phyloP scores from a whole-genome alignment of 345 rosid genomes.

The Acer saccharum region DNA sequence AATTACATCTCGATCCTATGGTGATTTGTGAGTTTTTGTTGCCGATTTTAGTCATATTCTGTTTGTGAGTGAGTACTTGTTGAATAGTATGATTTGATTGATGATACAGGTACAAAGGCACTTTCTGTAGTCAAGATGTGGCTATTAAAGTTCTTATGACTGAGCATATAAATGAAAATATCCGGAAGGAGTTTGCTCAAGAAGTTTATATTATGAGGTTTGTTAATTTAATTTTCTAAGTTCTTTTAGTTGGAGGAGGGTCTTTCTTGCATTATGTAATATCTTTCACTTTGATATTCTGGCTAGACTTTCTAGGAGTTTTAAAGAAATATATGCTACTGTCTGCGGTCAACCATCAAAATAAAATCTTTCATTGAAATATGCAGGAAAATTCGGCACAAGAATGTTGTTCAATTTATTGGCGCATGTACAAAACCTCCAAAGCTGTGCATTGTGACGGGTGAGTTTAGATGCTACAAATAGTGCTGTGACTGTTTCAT shows the following conservation, averaged over 20 bases:
- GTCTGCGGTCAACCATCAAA: conserved; percentile 8
- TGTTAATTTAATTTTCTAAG: conserved; percentile 10
- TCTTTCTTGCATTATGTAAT: neutral
- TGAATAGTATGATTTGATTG: conserved; percentile 12
- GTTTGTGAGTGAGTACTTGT: conserved; percentile 10
- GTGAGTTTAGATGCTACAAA: conserved; percentile 27
- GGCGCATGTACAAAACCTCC: conserved; percentile 69
- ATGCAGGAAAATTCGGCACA: conserved; percentile 64
- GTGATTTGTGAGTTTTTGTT: conserved; percentile 47
- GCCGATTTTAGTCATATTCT: conserved; percentile 9
- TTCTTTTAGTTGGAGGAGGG: neutral
- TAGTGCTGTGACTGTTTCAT: neutral
- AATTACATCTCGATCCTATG: conserved; percentile 45
- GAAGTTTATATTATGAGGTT: conserved; percentile 63
- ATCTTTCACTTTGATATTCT: neutral
- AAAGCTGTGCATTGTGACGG: conserved; percentile 59
- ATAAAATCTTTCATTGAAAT: conserved; percentile 13
- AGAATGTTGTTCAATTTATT: conserved; percentile 59
- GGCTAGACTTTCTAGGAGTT: neutral
- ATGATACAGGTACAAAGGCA: conserved; percentile 52
- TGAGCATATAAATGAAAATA: conserved; percentile 43
- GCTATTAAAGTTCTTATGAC: conserved; percentile 51
- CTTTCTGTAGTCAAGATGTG: conserved; percentile 52
- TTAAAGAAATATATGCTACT: neutral
- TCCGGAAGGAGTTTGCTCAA: conserved; percentile 50